phyloP scores from a whole-genome alignment of 495 filamentous ascomycete species.

The Hypoxylon intermedium region DNA sequence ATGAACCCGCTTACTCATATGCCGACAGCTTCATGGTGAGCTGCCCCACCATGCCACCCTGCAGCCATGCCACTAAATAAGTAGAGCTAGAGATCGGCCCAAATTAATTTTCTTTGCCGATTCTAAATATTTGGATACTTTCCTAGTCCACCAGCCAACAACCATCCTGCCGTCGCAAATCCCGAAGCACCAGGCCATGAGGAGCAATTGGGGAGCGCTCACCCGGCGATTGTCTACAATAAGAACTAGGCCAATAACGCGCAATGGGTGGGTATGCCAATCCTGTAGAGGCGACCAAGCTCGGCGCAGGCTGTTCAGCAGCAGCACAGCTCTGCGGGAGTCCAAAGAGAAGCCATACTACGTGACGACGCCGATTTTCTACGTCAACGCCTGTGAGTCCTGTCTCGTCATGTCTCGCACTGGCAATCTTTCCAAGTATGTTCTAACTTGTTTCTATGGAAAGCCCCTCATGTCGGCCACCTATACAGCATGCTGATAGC shows the following conservation, averaged over 20 bases:
- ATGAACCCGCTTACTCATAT: too few relatives aligned
- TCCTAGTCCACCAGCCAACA: neutral
- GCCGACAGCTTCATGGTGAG: too few relatives aligned
- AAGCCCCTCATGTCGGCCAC: conserved; percentile 94
- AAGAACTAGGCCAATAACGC: conserved; percentile 8
- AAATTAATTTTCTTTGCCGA: conserved; percentile 16
- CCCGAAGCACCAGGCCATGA: conserved; percentile 28
- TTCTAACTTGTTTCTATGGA: conserved; percentile 5
- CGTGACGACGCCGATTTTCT: conserved; percentile 97
- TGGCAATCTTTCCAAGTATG: neutral
- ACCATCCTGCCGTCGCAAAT: neutral
- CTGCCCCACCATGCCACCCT: neutral
- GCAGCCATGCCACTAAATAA: too few relatives aligned
- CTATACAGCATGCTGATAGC: conserved; percentile 90
- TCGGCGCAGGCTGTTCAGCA: conserved; percentile 32
- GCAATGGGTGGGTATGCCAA: conserved; percentile 38
- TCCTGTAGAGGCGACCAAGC: conserved; percentile 31
- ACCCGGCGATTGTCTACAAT: conserved; percentile 24
- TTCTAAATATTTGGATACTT: neutral
- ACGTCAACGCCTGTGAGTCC: conserved; percentile 88
- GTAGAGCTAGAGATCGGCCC: neutral
- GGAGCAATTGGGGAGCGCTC: conserved; percentile 16
- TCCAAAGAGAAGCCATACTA: conserved; percentile 81
- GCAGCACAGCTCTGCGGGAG: conserved; percentile 6
- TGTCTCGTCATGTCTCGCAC: neutral